Evolutionary conservation across 1,139 yeast species (phyloP).

Genomic region (Pichia sp.): DNA sequence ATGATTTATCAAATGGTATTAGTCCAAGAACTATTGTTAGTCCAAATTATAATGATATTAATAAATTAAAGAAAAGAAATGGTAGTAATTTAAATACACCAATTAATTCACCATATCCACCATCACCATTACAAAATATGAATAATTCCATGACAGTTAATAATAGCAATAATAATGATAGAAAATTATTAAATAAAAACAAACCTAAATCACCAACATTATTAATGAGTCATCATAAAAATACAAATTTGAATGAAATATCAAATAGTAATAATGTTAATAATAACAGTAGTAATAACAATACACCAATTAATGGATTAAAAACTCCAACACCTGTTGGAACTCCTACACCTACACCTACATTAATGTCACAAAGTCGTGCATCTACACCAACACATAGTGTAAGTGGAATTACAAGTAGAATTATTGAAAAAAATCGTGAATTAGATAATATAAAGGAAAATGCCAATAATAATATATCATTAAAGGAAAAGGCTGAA

Average conservation of each 20-base stretch:
- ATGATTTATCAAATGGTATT: slow-evolving; percentile 8
- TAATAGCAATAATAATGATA: neutral
- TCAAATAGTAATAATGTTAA: neutral
- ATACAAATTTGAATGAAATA: neutral
- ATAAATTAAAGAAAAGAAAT: neutral
- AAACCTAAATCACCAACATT: neutral
- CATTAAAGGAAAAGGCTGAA: slow-evolving; percentile 2
- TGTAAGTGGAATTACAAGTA: neutral
- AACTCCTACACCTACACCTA: slow-evolving; percentile 7
- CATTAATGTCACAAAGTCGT: slow-evolving; percentile 6
- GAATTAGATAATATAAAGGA: neutral
- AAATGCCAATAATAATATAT: neutral
- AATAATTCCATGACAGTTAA: neutral
- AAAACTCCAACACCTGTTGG: neutral
- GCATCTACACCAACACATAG: slow-evolving; percentile 6
- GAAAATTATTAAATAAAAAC: neutral
- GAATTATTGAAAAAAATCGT: neutral
- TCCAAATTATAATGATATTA: neutral
- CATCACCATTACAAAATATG: slow-evolving; percentile 6
- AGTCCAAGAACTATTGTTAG: slow-evolving; percentile 8
- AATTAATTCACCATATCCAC: slow-evolving; percentile 1
- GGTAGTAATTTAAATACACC: neutral
- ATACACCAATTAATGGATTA: neutral
- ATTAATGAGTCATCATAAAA: neutral
- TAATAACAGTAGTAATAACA: neutral